Conservation (phyloP, 169 alveolate species). For the Toxoplasma gondii region DNA sequence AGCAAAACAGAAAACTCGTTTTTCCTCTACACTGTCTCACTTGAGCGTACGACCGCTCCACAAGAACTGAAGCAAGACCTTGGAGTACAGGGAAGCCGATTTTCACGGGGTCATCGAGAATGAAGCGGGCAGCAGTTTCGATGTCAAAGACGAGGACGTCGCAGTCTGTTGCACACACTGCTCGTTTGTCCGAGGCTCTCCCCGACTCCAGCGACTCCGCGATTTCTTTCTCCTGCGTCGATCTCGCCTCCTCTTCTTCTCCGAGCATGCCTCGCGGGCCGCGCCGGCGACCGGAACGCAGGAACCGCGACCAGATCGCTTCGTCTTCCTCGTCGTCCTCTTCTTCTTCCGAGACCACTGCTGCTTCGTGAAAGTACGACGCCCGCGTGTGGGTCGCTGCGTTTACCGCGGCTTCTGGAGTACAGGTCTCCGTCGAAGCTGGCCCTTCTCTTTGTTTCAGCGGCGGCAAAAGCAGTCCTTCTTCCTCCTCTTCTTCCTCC, state of each 20-base stretch:
- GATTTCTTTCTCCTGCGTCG: neutral
- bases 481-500: slow-evolving; percentile 18
- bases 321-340: slow-evolving; percentile 15
- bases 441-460: neutral
- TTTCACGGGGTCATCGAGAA: slow-evolving; percentile 62
- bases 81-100: slow-evolving; percentile 66
- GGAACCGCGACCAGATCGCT: neutral
- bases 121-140: slow-evolving; percentile 43
- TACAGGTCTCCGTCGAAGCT: neutral
- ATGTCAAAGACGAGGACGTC: slow-evolving; percentile 49
- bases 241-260: slow-evolving; percentile 25
- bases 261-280: neutral
- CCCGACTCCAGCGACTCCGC: slow-evolving; percentile 21
- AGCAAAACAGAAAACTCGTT: no score
- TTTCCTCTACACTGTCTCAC: slow-evolving; percentile 6
- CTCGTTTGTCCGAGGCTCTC: neutral
- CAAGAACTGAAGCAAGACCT: slow-evolving; percentile 61
- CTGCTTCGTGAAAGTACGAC: neutral
- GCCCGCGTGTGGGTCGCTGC: neutral
- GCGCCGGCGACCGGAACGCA: neutral
- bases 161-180: slow-evolving; percentile 48
- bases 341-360: slow-evolving; percentile 18
- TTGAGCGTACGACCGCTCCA: slow-evolving; percentile 56
- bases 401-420: neutral
- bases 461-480: neutral